Evolutionary conservation across 2,329 filamentous ascomycete species (phyloP), one percentile per base, ranked within the genome.

Genomic region (Botrytis galanthina): DNA sequence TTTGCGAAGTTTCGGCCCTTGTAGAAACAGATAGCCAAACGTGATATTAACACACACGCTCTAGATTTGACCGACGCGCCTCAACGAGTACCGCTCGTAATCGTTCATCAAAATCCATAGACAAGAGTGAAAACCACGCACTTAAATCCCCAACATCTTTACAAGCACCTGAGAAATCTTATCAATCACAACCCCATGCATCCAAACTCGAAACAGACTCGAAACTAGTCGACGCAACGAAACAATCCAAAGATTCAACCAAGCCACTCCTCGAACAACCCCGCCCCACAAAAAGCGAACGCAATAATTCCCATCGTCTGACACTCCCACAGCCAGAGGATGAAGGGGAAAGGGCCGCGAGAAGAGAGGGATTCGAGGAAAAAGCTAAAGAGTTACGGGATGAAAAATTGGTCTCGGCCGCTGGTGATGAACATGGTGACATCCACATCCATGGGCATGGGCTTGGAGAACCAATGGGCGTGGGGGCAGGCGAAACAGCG

Each of bases 311-410:
- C 32, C 76, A 79, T 20, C 66, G 29, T 54, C 16, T 80, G 14
- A 77, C 76, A 3, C 76, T 80, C 4, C 80, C 78, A 12, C 78
- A 76, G 44, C 73, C 71, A 64, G 77, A 78, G 74, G 82, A 79
- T n/a, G 83, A 85, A 74, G 83, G 82, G 20, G 85, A 87, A 62
- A 81, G 83, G 42, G 83, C 81, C 6, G 80, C 84, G 72, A 80
- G 84, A 66, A 82, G 86, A n/a, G 84, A 85, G 66, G 81, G 84
- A 26, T 84, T 86, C 12, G 87, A 88, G 79, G 87, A 89, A 76
- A 86, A 86, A 79, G 87, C 87, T 4, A 85, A 84, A 39, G 81
- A 82, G 67, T 79, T 89, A 7, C 82, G 87, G 26, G 86, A 89
- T 76, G 85, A 88, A 74, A 88, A 88, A 76, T 79, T 89, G 29